Base-by-base conservation (phyloP, 305 asterid species). In the Salvia sclarea region DNA sequence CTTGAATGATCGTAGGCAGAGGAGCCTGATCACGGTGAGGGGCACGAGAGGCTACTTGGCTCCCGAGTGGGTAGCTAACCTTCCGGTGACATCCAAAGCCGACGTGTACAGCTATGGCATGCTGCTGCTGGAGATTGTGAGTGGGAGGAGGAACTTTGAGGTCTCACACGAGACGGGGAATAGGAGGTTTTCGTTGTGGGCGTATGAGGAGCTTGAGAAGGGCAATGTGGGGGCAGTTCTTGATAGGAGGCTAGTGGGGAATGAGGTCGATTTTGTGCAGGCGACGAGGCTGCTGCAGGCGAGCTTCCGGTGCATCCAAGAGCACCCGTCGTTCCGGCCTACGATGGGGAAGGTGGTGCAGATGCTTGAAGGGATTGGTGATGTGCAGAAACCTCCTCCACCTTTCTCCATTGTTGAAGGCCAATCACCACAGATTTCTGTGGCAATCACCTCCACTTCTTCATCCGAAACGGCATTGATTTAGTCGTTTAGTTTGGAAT, bases 11-110 rank as follows among this genome's bases (percentile, higher is more conserved):
- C 84, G 53, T 0, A 67, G 48, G 72, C 74, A 75, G 0, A 48
- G 82, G 5, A 84, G 83, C 28, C 3, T 80, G 60, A 84, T 77
- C 37, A n/a, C n/a, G n/a, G n/a, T n/a, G n/a, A n/a, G n/a, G n/a
- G n/a, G n/a, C n/a, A n/a, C n/a, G n/a, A 78, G 89, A 69, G 92
- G 89, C 25, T 84, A 86, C 47, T 66, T 86, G 33, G 92, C 89
- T 0, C 88, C 92, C 0, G 89, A 86, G 74, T 86, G 92, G 89
- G 48, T 71, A 4, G 84, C 81, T 1, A 84, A 84, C 43, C 44
- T 71, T 3, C 84, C 81, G 0, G 76, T 86, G 18, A 82, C 88
- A 3, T 72, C 85, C 12, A 84, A 86, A 65, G 83, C 81, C 0
- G 92, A 86, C 31, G 84, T 84, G 5, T 86, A 78, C 38, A 79